Conservation (phyloP, 2,329 filamentous ascomycete species). For the Talaromyces sp. region DNA sequence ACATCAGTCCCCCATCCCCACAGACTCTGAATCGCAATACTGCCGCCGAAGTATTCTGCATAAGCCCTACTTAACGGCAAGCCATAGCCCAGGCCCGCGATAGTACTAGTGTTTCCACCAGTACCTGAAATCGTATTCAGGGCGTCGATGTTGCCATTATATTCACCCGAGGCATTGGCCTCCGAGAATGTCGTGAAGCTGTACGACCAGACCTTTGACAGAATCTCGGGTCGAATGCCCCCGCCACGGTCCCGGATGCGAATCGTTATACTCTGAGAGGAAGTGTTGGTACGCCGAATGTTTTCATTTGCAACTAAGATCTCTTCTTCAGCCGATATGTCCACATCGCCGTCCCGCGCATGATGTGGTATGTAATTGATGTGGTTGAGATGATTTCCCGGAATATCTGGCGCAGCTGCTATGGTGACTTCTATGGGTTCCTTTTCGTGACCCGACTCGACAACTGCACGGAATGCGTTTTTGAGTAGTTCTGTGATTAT, state of each 20-base stretch:
- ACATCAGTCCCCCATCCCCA: slow-evolving; percentile 85
- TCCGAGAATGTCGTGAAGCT: slow-evolving; percentile 93
- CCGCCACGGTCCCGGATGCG: slow-evolving; percentile 93
- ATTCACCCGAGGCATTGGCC: slow-evolving; percentile 49
- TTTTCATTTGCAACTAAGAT: slow-evolving; percentile 31
- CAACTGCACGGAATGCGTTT: slow-evolving; percentile 90
- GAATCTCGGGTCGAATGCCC: slow-evolving; percentile 79
- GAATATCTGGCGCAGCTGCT: slow-evolving; percentile 62
- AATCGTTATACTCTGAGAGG: slow-evolving; percentile 83
- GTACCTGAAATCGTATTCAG: slow-evolving; percentile 71
- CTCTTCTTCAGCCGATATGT: slow-evolving; percentile 22
- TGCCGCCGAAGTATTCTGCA: slow-evolving; percentile 96
- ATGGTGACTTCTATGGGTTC: slow-evolving; percentile 92
- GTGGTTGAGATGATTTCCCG: slow-evolving; percentile 25
- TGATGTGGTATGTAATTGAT: slow-evolving; percentile 45
- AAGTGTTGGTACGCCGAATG: slow-evolving; percentile 33
- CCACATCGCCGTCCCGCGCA: slow-evolving; percentile 26
- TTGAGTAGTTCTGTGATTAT: slow-evolving; percentile 95
- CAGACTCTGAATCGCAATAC: slow-evolving; percentile 89
- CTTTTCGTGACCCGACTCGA: slow-evolving; percentile 74
- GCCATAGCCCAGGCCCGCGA: slow-evolving; percentile 91
- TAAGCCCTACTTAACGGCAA: slow-evolving; percentile 87
- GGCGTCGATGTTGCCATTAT: slow-evolving; percentile 61
- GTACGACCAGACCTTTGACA: slow-evolving; percentile 92
- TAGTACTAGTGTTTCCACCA: slow-evolving; percentile 71